phyloP scores from a whole-genome alignment of 2,329 filamentous ascomycete genomes.

The Fusarium longipes region DNA sequence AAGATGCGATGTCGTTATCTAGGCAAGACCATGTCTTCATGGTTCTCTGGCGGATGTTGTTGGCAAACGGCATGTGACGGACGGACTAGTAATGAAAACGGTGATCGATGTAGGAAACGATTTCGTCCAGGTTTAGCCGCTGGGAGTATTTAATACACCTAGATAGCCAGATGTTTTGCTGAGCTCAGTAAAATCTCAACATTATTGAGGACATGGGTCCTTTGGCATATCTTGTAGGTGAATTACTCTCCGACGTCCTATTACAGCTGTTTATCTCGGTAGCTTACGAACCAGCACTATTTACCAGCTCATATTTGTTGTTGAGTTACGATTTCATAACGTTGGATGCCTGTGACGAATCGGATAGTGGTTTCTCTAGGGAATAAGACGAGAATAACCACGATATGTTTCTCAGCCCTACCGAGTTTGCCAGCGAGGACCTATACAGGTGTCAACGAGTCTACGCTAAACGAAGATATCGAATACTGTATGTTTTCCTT shows the following conservation, averaged over 20 bases:
- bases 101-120: slow-evolving; percentile 7
- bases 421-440: neutral
- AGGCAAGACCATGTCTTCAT: neutral
- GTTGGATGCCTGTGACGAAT: neutral
- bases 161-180: neutral
- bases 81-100: neutral
- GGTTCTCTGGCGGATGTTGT: neutral
- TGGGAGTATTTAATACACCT: neutral
- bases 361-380: neutral
- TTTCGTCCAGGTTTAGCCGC: slow-evolving; percentile 20
- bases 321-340: slow-evolving; percentile 2
- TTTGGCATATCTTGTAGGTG: neutral
- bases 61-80: neutral
- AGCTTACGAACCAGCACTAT: neutral
- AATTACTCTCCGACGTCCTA: too few species aligned
- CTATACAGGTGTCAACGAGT: neutral
- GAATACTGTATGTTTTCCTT: rapidly evolving
- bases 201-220: neutral
- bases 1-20: neutral
- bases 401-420: neutral
- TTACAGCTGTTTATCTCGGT: neutral
- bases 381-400: slow-evolving; percentile 22
- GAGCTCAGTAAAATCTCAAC: slow-evolving; percentile 4
- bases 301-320: neutral
- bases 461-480: neutral